Evolutionary conservation across 768 basidiomycete genomes (phyloP).

Genomic region (Termitomyces sp.): DNA sequence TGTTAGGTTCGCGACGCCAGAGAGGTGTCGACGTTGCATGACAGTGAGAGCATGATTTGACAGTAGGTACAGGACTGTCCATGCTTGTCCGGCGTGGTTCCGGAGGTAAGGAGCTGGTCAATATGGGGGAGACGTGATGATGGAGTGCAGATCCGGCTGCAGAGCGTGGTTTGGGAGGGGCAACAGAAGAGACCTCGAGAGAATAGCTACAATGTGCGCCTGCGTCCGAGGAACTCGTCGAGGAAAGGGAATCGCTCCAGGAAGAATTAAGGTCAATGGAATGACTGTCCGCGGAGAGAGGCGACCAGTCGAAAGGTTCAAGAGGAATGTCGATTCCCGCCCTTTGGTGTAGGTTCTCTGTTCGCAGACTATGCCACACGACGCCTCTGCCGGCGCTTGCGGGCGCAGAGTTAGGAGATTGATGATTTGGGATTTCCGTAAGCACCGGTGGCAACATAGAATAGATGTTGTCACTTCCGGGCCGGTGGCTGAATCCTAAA

Average conservation of each 20-base stretch:
- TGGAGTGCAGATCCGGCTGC: conserved; percentile 20
- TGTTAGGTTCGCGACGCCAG: conserved; percentile 45
- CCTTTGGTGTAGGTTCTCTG: conserved; percentile 4
- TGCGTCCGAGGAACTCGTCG: conserved; percentile 20
- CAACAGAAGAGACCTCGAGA: conserved; percentile 28
- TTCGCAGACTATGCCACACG: conserved; percentile 9
- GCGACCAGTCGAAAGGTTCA: conserved; percentile 19
- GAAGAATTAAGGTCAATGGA: conserved; percentile 23
- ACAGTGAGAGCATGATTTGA: conserved; percentile 44
- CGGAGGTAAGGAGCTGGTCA: conserved; percentile 19
- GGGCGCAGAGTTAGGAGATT: not conserved
- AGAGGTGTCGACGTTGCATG: conserved; percentile 43
- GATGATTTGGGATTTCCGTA: conserved; percentile 6
- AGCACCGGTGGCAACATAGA: conserved; percentile 10
- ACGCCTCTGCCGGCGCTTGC: conserved; percentile 3
- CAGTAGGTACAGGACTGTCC: conserved; percentile 22
- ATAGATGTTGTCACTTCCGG: conserved; percentile 10
- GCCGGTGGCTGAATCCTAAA: not conserved
- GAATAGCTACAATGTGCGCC: conserved; percentile 20
- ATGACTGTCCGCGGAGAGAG: conserved; percentile 18
- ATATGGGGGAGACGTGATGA: conserved; percentile 15
- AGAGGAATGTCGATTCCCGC: conserved; percentile 11
- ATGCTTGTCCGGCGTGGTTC: conserved; percentile 25
- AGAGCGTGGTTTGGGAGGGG: conserved; percentile 22
- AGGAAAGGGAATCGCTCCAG: conserved; percentile 25